Percentiles rank a stretch among this genome's conserved stretches.
Conservation (phyloP, 345 rosid genomes). For the Corymbia maculata region DNA sequence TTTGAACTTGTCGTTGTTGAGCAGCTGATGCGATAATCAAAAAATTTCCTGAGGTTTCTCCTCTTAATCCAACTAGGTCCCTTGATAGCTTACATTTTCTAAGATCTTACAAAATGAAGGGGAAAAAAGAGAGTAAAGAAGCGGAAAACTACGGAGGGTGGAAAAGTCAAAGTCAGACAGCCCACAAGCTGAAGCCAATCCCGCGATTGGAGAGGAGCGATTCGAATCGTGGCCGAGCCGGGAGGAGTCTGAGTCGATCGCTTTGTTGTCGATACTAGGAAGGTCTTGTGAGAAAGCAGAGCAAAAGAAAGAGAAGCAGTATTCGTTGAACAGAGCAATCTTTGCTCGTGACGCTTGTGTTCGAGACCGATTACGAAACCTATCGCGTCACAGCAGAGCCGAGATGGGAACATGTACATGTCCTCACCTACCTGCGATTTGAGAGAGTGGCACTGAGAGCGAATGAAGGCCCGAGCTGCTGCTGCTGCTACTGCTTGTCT, state of each 20-base stretch:
- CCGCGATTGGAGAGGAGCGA: not conserved
- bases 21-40: not conserved
- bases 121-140: not conserved
- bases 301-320: not conserved
- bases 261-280: not conserved
- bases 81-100: not conserved
- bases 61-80: not conserved
- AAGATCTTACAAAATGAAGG: not conserved
- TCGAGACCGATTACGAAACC: not conserved
- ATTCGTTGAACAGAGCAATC: too few species aligned
- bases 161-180: too few species aligned
- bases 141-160: not conserved
- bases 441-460: not conserved
- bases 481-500: too few species aligned
- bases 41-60: not conserved
- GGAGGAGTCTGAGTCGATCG: not conserved
- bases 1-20: not conserved
- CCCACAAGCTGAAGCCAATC: too few species aligned
- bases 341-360: too few species aligned
- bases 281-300: not conserved
- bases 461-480: not conserved
- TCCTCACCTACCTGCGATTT: not conserved
- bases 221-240: too few species aligned
- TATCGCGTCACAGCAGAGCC: not conserved
- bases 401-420: not conserved